Evolutionary conservation across 306 rosid genomes (phyloP).

Genomic region (Acmispon strigosus): DNA sequence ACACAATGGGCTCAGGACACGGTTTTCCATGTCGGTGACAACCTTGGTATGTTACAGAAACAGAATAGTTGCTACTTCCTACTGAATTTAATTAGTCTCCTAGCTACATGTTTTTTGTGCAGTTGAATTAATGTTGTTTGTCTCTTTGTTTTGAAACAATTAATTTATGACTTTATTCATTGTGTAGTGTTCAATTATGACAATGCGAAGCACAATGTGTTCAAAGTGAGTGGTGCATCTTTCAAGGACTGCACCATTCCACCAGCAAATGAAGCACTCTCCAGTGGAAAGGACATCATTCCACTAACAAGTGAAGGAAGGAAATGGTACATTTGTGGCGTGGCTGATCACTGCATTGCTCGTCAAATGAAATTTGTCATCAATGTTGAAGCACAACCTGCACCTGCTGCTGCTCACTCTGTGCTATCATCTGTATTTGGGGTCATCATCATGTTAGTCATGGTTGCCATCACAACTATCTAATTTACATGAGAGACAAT

Average conservation of each 20-base stretch:
- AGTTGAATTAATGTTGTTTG: no score
- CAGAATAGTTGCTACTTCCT: no score
- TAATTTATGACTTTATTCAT: not conserved
- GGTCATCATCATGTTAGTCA: not conserved
- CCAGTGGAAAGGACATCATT: conserved; percentile 1
- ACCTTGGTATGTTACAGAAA: conserved; percentile 9
- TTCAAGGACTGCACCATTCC: conserved; percentile 12
- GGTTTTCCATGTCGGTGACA: conserved; percentile 31
- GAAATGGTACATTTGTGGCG: conserved; percentile 31
- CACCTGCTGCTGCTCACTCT: conserved; percentile 22
- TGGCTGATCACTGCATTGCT: not conserved
- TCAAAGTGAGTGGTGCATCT: conserved; percentile 18
- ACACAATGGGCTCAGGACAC: conserved; percentile 28
- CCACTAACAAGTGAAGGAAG: not conserved
- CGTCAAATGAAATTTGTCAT: conserved; percentile 30
- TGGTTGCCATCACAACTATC: not conserved
- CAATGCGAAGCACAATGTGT: conserved; percentile 5
- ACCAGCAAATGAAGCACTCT: not conserved
- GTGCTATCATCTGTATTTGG: not conserved
- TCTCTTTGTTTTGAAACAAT: no score
- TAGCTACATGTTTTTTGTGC: no score
- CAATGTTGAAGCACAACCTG: not conserved
- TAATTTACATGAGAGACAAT: not conserved
- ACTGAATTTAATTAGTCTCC: no score
- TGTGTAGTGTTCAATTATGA: conserved; percentile 25